phyloP scores from a whole-genome alignment of 2,329 filamentous ascomycete genomes.

The Penicillium decumbens region DNA sequence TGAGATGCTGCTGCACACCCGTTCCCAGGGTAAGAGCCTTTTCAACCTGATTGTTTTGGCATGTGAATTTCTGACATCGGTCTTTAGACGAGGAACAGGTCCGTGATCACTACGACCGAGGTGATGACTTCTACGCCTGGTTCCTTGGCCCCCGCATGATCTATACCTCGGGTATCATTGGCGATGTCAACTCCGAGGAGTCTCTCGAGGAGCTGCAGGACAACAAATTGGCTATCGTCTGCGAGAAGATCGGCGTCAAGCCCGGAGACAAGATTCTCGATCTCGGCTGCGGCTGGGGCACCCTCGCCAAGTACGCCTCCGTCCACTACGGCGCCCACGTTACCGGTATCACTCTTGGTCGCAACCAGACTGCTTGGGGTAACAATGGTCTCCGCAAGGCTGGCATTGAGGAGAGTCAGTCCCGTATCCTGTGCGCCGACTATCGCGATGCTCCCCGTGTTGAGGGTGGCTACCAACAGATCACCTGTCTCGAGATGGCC shows the following conservation, averaged over 20 bases:
- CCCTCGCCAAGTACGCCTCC: slow-evolving; percentile 85
- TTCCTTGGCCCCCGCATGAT: slow-evolving; percentile 98
- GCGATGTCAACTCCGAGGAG: slow-evolving; percentile 81
- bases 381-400: slow-evolving; percentile 81
- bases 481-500: slow-evolving; percentile 96
- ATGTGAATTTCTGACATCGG: neutral
- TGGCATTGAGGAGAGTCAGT: slow-evolving; percentile 80
- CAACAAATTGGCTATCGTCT: slow-evolving; percentile 92
- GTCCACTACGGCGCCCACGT: slow-evolving; percentile 82
- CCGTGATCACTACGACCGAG: slow-evolving; percentile 93
- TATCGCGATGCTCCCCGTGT: slow-evolving; percentile 89
- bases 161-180: slow-evolving; percentile 93
- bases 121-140: slow-evolving; percentile 98
- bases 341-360: slow-evolving; percentile 87
- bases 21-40: slow-evolving; percentile 65
- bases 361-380: slow-evolving; percentile 96
- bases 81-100: slow-evolving; percentile 87
- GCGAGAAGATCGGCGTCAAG: slow-evolving; percentile 87
- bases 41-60: neutral
- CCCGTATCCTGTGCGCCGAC: slow-evolving; percentile 89
- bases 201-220: slow-evolving; percentile 92
- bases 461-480: slow-evolving; percentile 79
- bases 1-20: slow-evolving; percentile 87
- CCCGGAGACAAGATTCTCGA: slow-evolving; percentile 79
- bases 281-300: slow-evolving; percentile 97